Conservation (phyloP, 331 rosid species). For the Quercus lobata region DNA sequence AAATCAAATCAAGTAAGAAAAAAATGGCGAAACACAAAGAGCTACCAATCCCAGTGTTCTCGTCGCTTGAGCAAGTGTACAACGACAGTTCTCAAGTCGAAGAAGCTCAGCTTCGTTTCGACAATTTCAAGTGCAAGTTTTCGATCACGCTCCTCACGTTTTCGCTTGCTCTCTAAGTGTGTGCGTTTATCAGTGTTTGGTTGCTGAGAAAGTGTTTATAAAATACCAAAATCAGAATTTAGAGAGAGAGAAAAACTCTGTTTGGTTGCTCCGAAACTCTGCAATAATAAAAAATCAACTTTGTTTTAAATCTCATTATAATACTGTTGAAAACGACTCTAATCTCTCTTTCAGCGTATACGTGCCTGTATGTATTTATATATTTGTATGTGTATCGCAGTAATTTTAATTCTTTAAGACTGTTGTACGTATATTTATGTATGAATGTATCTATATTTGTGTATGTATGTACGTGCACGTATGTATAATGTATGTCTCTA, state of each 20-base stretch:
- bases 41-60: slow-evolving; percentile 69
- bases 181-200: not conserved
- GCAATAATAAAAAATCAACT: not conserved
- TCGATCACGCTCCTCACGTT: slow-evolving; percentile 57
- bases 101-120: slow-evolving; percentile 75
- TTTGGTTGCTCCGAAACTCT: not conserved
- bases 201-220: not conserved
- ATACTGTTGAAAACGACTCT: not conserved
- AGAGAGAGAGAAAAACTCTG: not conserved
- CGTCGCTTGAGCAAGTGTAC: slow-evolving; percentile 53
- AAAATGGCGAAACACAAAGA: slow-evolving; percentile 73
- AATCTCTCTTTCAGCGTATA: too few species aligned
- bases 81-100: slow-evolving; percentile 64
- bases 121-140: slow-evolving; percentile 50
- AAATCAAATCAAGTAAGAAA: not conserved
- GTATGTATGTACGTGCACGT: not conserved
- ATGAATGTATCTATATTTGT: not conserved
- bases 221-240: not conserved
- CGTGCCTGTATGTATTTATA: not conserved
- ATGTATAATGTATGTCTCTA: not conserved
- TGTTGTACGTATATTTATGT: not conserved
- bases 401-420: too few species aligned
- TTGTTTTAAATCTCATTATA: not conserved
- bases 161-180: slow-evolving; percentile 96
- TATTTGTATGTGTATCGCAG: not conserved